Evolutionary conservation across 495 filamentous ascomycete genomes (phyloP).

Genomic region (Tetracladium setigerum): DNA sequence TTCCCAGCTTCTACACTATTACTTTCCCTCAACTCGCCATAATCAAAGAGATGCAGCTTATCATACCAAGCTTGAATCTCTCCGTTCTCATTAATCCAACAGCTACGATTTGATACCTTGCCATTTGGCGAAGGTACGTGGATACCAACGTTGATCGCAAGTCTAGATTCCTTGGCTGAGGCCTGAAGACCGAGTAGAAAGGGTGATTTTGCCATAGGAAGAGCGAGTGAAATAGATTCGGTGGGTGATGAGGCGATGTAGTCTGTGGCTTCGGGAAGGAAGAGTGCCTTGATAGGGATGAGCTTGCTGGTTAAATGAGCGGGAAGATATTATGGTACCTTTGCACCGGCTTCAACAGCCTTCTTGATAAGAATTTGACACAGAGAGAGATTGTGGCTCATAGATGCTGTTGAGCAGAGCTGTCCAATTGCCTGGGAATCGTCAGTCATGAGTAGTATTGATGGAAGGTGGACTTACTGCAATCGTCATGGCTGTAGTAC

Average conservation of each 20-base stretch:
- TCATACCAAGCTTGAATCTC: slow-evolving; percentile 57
- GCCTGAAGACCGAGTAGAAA: slow-evolving; percentile 69
- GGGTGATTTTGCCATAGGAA: slow-evolving; percentile 40
- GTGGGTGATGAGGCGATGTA: slow-evolving; percentile 65
- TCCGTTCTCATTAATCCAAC: slow-evolving; percentile 64
- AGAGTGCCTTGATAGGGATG: slow-evolving; percentile 53
- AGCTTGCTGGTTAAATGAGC: not conserved
- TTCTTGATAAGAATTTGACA: slow-evolving; percentile 64
- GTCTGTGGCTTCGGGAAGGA: slow-evolving; percentile 88
- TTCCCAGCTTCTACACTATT: slow-evolving; percentile 53
- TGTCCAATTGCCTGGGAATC: slow-evolving; percentile 71
- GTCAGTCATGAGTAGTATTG: too few species aligned
- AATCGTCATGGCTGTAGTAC: slow-evolving; percentile 7
- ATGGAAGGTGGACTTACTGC: slow-evolving; percentile 7
- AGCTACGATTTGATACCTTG: slow-evolving; percentile 54
- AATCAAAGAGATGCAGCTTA: slow-evolving; percentile 75
- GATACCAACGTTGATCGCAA: slow-evolving; percentile 83
- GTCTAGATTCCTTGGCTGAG: slow-evolving; percentile 46
- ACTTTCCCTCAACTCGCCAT: slow-evolving; percentile 63
- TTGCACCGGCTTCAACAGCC: slow-evolving; percentile 66
- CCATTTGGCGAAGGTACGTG: slow-evolving; percentile 62
- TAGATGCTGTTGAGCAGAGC: slow-evolving; percentile 73
- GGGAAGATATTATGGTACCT: slow-evolving; percentile 40
- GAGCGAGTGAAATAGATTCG: slow-evolving; percentile 60
- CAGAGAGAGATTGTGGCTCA: slow-evolving; percentile 70